Evolutionary conservation across 257 asterid genomes (phyloP), one percentile per base, ranked within the genome.

Genomic region (Perilla frutescens): DNA sequence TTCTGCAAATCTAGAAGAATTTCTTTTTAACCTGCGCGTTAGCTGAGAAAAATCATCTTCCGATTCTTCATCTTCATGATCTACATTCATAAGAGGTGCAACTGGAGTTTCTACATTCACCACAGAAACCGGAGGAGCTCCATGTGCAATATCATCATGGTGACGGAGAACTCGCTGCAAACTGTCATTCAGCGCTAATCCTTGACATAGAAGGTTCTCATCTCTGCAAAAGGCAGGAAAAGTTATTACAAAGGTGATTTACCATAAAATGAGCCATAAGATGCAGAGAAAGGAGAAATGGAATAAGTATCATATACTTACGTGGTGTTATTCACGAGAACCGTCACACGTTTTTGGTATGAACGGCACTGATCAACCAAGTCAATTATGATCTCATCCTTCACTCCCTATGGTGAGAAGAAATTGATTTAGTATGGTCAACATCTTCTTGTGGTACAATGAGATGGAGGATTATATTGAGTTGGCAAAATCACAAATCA

Each of bases 311-410:
- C 34, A 7, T 43, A 40, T 60, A 58, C 77, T 86, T 86, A 94
- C 99, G 8, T 68, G 50, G 97, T 86, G 68, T 83, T 86, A 66
- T 87, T 91, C 85, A 94, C 96, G 63, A 91, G 96, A 83, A 86
- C 44, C 78, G 85, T 86, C 82, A 90, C 97, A 13, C 90, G 97
- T 70, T 72, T 91, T 78, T 91, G 96, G 86, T 85, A 91, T 7
- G 96, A 78, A 31, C 83, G 94, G 64, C 98, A 94, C 85, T 90
- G 99, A 15, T 88, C 99, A 60, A 90, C 96, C 83, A 94, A 92
- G 87, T 94, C 98, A 71, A 87, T 90, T 56, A 94, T 91, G 80
- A 94, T 71, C 77, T 94, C 98, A 6, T 88, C 96, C 81, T 91
- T 89, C 73, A 94, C 72, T 45, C 96, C 90, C 98, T 48, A 66